Conservation (phyloP, 768 basidiomycete genomes). For the Trametes cingulata region DNA sequence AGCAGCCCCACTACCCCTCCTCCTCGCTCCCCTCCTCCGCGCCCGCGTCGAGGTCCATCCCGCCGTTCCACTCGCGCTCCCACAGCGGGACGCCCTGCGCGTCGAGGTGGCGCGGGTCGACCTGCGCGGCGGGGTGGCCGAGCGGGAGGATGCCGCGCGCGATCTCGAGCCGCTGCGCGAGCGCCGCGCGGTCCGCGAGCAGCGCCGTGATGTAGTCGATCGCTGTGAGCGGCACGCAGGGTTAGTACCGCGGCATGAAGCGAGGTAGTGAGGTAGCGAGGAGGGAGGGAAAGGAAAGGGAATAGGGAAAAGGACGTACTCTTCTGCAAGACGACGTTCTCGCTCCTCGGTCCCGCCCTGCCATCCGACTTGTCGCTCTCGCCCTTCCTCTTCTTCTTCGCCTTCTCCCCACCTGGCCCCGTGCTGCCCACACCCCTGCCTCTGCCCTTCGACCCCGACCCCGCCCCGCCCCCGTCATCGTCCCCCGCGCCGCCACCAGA, state of each 20-base stretch:
- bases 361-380: constrained; percentile 74
- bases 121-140: constrained; percentile 57
- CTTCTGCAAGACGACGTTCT: constrained; percentile 85
- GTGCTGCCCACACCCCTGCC: constrained; percentile 21
- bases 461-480: constrained; percentile 26
- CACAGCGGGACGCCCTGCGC: constrained; percentile 51
- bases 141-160: constrained; percentile 59
- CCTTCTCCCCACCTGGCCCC: constrained; percentile 27
- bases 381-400: constrained; percentile 27
- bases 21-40: constrained; percentile 33
- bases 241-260: too few species aligned
- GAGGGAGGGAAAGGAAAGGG: constrained; percentile 11
- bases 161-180: constrained; percentile 58
- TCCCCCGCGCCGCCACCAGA: constrained; percentile 15
- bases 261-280: not conserved
- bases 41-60: constrained; percentile 53
- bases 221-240: constrained; percentile 46
- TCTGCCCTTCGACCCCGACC: constrained; percentile 30
- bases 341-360: constrained; percentile 85
- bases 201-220: constrained; percentile 82
- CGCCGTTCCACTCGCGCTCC: constrained; percentile 87
- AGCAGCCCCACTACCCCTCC: constrained; percentile 19
- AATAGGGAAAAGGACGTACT: constrained; percentile 52
- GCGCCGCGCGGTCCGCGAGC: constrained; percentile 55
- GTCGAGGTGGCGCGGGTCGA: constrained; percentile 26